Conservation (phyloP, 345 rosid genomes). For the Arabidopsis thaliana region DNA sequence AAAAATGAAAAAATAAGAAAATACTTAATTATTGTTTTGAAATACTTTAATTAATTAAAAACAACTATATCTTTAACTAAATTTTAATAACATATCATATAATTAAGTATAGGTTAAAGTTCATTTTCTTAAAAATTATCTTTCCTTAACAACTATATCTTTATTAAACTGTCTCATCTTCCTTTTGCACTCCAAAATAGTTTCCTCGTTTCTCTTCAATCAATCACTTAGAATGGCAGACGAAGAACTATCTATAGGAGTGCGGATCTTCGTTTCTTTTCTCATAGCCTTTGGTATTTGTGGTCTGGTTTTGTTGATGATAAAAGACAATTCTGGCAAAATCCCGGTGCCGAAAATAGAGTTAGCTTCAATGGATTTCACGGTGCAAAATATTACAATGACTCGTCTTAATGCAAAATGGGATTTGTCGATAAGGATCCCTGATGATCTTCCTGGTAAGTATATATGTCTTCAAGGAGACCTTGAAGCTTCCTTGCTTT, state of each 20-base stretch:
- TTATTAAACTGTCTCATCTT: not conserved
- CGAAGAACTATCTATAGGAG: not conserved
- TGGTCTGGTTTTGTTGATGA: too few species aligned
- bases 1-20: too few species aligned
- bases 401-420: slow-evolving; percentile 18
- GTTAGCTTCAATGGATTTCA: slow-evolving; percentile 20
- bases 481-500: slow-evolving; percentile 23
- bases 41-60: too few species aligned
- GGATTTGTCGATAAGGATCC: slow-evolving; percentile 5
- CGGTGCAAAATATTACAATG: slow-evolving; percentile 1
- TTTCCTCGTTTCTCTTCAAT: not conserved
- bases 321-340: not conserved
- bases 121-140: too few species aligned
- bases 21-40: too few species aligned
- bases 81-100: too few species aligned
- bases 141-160: too few species aligned
- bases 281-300: too few species aligned
- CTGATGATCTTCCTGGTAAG: not conserved
- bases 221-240: not conserved
- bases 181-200: not conserved
- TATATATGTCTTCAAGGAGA: slow-evolving; percentile 28
- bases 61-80: too few species aligned
- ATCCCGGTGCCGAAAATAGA: not conserved
- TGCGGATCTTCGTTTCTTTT: too few species aligned
- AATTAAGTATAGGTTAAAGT: too few species aligned